Percentiles rank a stretch among this genome's conserved stretches.
phyloP scores from a whole-genome alignment of 768 basidiomycete genomes.

The Rhodotorula toruloides region DNA sequence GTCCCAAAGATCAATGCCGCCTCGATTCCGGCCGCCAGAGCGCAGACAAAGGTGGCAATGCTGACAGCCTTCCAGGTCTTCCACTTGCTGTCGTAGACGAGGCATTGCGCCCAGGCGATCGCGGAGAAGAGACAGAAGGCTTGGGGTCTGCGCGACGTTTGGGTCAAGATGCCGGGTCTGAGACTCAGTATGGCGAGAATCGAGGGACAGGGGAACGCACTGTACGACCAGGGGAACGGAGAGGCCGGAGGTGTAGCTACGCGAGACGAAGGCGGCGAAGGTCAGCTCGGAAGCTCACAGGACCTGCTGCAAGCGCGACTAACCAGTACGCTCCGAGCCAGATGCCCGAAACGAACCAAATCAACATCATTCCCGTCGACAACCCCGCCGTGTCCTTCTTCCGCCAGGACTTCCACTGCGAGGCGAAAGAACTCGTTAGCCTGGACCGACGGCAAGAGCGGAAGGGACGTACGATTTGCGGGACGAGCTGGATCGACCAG shows the following conservation, averaged over 20 bases:
- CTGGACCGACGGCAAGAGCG: not conserved
- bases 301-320: not conserved
- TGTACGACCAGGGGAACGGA: slow-evolving; percentile 69
- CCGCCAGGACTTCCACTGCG: slow-evolving; percentile 60
- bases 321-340: slow-evolving; percentile 67
- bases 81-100: slow-evolving; percentile 58
- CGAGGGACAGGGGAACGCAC: slow-evolving; percentile 47
- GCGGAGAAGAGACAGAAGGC: slow-evolving; percentile 58
- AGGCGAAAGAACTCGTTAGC: not conserved
- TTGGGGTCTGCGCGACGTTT: slow-evolving; percentile 45
- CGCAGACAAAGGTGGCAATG: slow-evolving; percentile 50
- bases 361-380: slow-evolving; percentile 63
- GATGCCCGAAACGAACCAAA: slow-evolving; percentile 44
- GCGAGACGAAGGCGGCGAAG: not conserved
- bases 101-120: slow-evolving; percentile 65
- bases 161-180: not conserved
- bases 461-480: slow-evolving; percentile 16
- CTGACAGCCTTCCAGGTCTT: slow-evolving; percentile 46
- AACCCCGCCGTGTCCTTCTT: slow-evolving; percentile 65
- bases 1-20: slow-evolving; percentile 59
- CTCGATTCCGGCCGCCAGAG: slow-evolving; percentile 58
- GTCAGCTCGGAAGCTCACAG: not conserved
- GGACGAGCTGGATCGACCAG: not conserved
- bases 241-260: slow-evolving; percentile 53
- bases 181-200: not conserved